Conservation (phyloP, 345 rosid species). For the Linum trigynum region DNA sequence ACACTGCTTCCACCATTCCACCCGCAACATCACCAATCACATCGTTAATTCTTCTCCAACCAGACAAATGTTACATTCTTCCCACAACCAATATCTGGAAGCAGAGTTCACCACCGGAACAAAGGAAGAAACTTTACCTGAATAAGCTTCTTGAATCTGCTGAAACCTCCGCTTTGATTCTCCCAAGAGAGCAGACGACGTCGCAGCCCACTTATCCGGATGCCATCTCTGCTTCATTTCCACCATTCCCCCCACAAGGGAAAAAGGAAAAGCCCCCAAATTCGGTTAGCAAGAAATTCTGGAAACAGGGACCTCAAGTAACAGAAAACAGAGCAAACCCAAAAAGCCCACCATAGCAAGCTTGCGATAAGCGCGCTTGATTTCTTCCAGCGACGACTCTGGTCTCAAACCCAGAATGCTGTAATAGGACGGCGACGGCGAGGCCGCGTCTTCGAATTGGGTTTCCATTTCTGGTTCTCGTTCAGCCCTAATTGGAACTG, state of each 20-base stretch:
- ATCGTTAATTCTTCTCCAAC: not conserved
- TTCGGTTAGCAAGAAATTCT: not conserved
- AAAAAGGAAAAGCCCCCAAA: too few relatives aligned
- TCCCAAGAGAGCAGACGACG: constrained; percentile 28
- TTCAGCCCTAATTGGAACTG: not conserved
- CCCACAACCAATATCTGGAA: not conserved
- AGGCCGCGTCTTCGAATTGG: constrained; percentile 9
- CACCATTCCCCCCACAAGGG: not conserved
- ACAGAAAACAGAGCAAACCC: not conserved
- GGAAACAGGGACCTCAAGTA: not conserved
- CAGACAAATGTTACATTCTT: not conserved
- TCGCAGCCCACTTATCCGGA: constrained; percentile 47
- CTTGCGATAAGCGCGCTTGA: constrained; percentile 45
- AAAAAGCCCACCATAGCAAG: constrained; percentile 44
- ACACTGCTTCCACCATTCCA: constrained; percentile 20
- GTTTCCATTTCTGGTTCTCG: constrained; percentile 13
- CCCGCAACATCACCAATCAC: not conserved
- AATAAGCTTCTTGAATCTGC: constrained; percentile 55
- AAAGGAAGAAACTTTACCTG: constrained; percentile 21
- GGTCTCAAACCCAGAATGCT: constrained; percentile 36
- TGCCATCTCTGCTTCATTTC: constrained; percentile 41
- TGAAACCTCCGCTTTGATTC: constrained; percentile 48
- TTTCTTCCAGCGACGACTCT: constrained; percentile 33
- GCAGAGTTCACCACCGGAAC: not conserved
- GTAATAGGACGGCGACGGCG: constrained; percentile 29